These are phyloP conservation scores for Boletus tomentosulus DNA, from an alignment of 768 basidiomycete species.

Conservation along the genomic window DNA sequence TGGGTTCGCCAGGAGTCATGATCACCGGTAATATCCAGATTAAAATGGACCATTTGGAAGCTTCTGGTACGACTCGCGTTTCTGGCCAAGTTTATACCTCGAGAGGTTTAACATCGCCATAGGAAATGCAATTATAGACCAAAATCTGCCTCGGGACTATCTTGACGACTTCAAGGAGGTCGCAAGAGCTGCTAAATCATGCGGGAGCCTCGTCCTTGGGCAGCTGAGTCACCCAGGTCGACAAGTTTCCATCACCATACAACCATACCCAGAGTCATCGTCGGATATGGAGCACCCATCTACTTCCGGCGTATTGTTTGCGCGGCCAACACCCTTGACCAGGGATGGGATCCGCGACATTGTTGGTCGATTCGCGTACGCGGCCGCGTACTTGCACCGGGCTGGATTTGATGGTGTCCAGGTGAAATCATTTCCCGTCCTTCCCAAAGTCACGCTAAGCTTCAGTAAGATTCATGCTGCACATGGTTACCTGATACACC, in stretches of 20 bases:
- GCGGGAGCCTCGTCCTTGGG: conserved; percentile 29
- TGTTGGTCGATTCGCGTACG: conserved; percentile 45
- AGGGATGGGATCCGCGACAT: conserved; percentile 48
- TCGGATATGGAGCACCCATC: conserved; percentile 34
- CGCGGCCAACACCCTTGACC: conserved; percentile 37
- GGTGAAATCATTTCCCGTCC: conserved; percentile 16
- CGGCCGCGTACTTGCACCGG: conserved; percentile 47
- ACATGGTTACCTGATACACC: conserved; percentile 44
- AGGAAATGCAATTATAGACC: conserved; percentile 33
- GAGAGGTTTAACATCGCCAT: neutral
- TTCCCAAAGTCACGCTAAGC: neutral
- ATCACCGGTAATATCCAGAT: conserved; percentile 33
- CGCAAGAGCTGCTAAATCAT: conserved; percentile 30
- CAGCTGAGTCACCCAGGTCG: conserved; percentile 33
- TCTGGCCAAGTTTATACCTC: neutral
- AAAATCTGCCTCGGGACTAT: conserved; percentile 23
- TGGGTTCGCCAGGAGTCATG: conserved; percentile 23
- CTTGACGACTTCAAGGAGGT: conserved; percentile 18
- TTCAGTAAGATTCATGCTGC: conserved; percentile 38
- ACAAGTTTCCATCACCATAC: conserved; percentile 33
- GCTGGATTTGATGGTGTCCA: conserved; percentile 72
- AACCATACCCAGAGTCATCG: conserved; percentile 32
- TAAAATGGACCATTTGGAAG: conserved; percentile 33
- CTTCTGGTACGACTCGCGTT: conserved; percentile 22
- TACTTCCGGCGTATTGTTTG: conserved; percentile 30